Percentiles rank a stretch among this genome's conserved stretches.
Conservation (phyloP, 192 early-diverging fungal genomes). For the Rhizophagus prolifer region DNA sequence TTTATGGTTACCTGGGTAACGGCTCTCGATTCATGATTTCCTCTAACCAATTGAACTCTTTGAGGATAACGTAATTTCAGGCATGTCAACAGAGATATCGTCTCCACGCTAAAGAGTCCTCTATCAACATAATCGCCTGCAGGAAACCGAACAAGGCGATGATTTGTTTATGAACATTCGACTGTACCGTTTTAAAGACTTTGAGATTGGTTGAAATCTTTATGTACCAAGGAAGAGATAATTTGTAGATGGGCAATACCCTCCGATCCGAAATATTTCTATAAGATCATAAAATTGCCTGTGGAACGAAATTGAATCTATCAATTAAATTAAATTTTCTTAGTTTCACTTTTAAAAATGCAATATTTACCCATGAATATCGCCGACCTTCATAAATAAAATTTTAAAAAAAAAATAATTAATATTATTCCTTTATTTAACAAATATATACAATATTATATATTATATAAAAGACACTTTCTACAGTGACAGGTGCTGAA, state of each 20-base stretch:
- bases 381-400: constrained; percentile 5
- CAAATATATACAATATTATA: too few relatives aligned
- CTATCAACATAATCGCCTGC: constrained; percentile 87
- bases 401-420: not conserved
- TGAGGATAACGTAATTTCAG: constrained; percentile 88
- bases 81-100: constrained; percentile 84
- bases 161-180: constrained; percentile 20
- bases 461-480: constrained; percentile 91
- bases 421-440: not conserved
- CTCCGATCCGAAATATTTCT: constrained; percentile 85
- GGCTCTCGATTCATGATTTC: constrained; percentile 93
- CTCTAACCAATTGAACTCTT: constrained; percentile 85
- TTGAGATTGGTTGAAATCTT: constrained; percentile 3
- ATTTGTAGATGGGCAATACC: constrained; percentile 78
- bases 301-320: not conserved
- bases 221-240: constrained; percentile 77
- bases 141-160: constrained; percentile 12
- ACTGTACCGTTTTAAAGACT: not conserved
- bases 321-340: not conserved
- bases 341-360: not conserved
- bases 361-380: constrained; percentile 17
- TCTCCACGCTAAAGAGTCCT: constrained; percentile 86
- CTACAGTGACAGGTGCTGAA: constrained; percentile 83
- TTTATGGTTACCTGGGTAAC: constrained; percentile 72
- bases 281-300: constrained; percentile 87